Base-by-base conservation (phyloP, 768 basidiomycete genomes). In the Candolleomyces aberdarensis region DNA sequence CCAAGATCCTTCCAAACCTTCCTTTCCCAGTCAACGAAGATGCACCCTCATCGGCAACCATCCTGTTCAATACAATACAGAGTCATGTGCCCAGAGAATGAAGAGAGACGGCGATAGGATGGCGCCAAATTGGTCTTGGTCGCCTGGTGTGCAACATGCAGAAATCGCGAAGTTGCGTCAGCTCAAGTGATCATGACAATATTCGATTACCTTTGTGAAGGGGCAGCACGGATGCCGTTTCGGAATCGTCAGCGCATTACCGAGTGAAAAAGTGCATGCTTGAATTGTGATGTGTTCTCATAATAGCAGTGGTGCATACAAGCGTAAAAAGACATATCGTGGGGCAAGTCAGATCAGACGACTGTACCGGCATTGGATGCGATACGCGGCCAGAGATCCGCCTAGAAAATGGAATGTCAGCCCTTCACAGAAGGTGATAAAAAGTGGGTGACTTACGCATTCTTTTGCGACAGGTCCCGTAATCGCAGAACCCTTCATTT, bases 401-500 rank as follows among this genome's bases (percentile, higher is more conserved):
- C 95, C 92, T 94, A 68, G 52, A 60, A 50, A 65, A 43, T 14
- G 47, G 57, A 43, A 47, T 3, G 51, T 26, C 40, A 59, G n/a
- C 36, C 53, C 31, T 61, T 43, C 17, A 31, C 39, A 29, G 50
- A 5, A 22, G 51, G 55, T 39, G n/a, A 20, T 0, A 6, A 57
- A 36, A 40, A 2, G 9, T 36, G 26, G 26, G 26, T 8, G 47
- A 87, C 92, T 46, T 74, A 94, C 92, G 73, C 97, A 98, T 93
- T 98, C 96, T 87, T 98, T 99, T 80, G 96, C 97, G 64, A 99
- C 93, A 44, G 94, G 95, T 60, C 94, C 94, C 40, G 94, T 92
- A 73, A 97, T 96, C 62, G 93, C 92, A 56, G 93, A 96, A 54
- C 96, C 96, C 84, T 99, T 99, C 97, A 99, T 99, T 82, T 99